phyloP scores from a whole-genome alignment of 805 yeast genomes.

The Jamesozyma hellenica region DNA sequence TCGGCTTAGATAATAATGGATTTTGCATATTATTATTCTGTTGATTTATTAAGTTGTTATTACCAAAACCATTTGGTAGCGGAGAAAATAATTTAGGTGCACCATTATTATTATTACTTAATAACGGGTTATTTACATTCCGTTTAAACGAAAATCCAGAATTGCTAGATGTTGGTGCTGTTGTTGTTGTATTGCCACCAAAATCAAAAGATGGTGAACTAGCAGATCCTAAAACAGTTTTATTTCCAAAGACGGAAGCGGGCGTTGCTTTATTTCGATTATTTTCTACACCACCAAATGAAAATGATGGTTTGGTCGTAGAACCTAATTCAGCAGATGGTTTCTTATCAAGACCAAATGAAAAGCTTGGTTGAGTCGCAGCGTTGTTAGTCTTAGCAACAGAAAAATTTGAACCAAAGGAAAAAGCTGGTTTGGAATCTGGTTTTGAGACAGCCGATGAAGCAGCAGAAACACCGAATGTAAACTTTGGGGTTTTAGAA shows the following conservation, averaged over 20 bases:
- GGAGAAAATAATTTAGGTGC: constrained; percentile 2
- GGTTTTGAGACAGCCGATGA: no score
- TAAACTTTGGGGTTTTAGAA: no score
- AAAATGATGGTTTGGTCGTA: constrained; percentile 6
- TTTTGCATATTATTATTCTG: neutral
- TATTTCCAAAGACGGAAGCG: neutral
- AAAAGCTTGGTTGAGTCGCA: neutral
- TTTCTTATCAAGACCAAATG: constrained; percentile 3
- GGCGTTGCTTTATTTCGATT: neutral
- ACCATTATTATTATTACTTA: neutral
- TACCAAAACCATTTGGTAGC: neutral
- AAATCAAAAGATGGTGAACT: neutral
- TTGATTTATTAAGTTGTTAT: neutral
- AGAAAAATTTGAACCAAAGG: neutral
- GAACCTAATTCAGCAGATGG: neutral
- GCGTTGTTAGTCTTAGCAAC: no score
- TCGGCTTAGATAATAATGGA: constrained; percentile 3
- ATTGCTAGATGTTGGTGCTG: neutral
- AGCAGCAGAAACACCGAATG: no score
- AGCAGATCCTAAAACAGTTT: no score
- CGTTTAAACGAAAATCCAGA: constrained; percentile 1
- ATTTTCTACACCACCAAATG: constrained; percentile 2
- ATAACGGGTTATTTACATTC: constrained; percentile 3
- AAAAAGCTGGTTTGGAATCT: neutral
- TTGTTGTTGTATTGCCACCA: no score